Evolutionary conservation across 768 basidiomycete species (phyloP), one percentile per base, ranked within the genome.

Genomic region (Coprinopsis strossmayeri): DNA sequence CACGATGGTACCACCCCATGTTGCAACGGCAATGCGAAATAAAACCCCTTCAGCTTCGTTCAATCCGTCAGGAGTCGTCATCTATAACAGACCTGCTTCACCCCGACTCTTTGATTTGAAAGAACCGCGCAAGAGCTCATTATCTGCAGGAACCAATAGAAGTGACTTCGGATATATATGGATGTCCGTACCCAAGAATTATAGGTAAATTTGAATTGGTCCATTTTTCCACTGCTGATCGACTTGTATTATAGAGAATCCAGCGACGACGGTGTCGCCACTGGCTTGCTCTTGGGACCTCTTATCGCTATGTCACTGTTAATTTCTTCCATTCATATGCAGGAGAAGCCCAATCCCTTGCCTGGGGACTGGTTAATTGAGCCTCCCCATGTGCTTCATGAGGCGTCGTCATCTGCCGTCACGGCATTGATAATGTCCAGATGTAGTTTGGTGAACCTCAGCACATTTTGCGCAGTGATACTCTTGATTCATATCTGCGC

Each of bases 151-250:
- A 24, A 55, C 56, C 44, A 68, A 66, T 51, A 79, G 74, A 64
- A 67, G 69, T 20, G 76, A 79, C 57, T 79, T 81, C 48, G 81
- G 82, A 27, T 87, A 81, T 59, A 75, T 91, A 21, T 92, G 88
- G 88, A 91, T 92, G 90, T 86, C 89, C 13, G 87, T 90, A 3
- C 84, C 87, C 0, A 89, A 90, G 64, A 90, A 92, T 59, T 92
- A 88, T 60, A 74, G 89, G 87, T 85, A 54, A 34, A 68, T 58
- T 34, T 43, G n/a, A 24, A 32, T 7, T 32, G 30, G 15, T 32
- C 9, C 15, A 32, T 32, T 7, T 7, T 32, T 7, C 30, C 30
- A 32, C 9, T 45, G 7, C 12, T 45, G 15, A 34, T n/a, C 11
- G 24, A 34, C 45, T 61, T 24, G 61, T 7, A 12, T 25, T 26